Evolutionary conservation across 2,329 filamentous ascomycete species (phyloP), one percentile per base, ranked within the genome.

Genomic region (Berkeleyomyces rouxiae): DNA sequence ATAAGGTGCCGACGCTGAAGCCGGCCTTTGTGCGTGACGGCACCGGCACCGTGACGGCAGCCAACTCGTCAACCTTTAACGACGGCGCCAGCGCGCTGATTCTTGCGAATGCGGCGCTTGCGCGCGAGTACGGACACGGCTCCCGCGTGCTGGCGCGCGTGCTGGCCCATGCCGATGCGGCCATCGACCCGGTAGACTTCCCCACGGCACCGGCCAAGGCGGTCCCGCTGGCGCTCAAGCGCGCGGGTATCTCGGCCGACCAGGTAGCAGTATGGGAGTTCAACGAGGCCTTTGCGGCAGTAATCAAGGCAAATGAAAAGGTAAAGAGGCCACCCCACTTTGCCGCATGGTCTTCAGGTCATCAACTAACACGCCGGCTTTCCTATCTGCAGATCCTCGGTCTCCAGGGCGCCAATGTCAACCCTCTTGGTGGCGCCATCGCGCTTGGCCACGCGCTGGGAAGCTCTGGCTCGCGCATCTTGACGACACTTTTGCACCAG

Each of bases 261-360:
- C 88, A 97, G 73, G 90, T 99, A 55, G 85, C 92, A 4, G 77
- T 96, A 31, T 97, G 93, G 92, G 93, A 97, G 73, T 96, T 99
- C 74, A 99, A 99, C 73, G 93, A 99, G 76, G 93, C 93, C 0
- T 99, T 99, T 71, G 92, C 93, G 37, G 89, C 88, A 3, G 91
- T 96, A 39, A 93, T 96, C 73, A 90, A 93, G 72, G 91, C 92
- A 49, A 96, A 97, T 71, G 86, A 89, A 70, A 91, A 95, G 82
- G 85, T 86, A 70, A 66, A 67, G 62, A 44, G 51, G 16, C 4
- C 3, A 53, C 33, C 43, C 43, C 16, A n/a, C 44, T 23, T 59
- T 31, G 58, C 39, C 36, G 39, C 31, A n/a, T n/a, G 9, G 16
- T 36, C 10, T 47, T 39, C 5, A 55, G n/a, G 10, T n/a, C 39